Conservation (phyloP, 257 asterid species). For the Nicotiana obtusifolia region DNA sequence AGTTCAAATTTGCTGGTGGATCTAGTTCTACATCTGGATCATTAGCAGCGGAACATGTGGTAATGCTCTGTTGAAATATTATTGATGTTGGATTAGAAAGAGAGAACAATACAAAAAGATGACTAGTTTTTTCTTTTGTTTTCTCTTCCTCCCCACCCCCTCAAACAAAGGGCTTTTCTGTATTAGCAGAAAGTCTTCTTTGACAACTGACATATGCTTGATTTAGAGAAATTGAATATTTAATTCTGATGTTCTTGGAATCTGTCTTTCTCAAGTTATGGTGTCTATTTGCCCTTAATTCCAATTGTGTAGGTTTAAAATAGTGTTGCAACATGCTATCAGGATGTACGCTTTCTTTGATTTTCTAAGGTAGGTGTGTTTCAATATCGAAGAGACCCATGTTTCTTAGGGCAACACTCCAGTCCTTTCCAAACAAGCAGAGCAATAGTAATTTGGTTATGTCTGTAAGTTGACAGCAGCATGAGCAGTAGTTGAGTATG, state of each 20-base stretch:
- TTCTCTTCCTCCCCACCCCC: no score
- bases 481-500: background rate
- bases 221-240: background rate
- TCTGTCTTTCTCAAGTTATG: background rate
- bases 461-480: background rate
- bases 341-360: background rate
- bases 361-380: background rate
- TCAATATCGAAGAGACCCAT: background rate
- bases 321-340: background rate
- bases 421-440: background rate
- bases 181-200: background rate
- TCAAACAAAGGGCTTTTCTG: background rate
- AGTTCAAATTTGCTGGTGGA: conserved; percentile 76
- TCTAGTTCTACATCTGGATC: conserved; percentile 47
- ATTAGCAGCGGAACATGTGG: conserved; percentile 46
- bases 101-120: background rate
- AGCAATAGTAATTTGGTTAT: background rate
- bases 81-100: background rate
- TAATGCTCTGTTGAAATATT: conserved; percentile 22
- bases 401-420: background rate
- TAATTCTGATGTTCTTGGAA: background rate
- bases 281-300: background rate
- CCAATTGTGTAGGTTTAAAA: background rate
- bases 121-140: no score
- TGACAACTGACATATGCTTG: background rate